Base-by-base conservation (phyloP, 2,329 filamentous ascomycete species). In the Furcasterigmium sp. region DNA sequence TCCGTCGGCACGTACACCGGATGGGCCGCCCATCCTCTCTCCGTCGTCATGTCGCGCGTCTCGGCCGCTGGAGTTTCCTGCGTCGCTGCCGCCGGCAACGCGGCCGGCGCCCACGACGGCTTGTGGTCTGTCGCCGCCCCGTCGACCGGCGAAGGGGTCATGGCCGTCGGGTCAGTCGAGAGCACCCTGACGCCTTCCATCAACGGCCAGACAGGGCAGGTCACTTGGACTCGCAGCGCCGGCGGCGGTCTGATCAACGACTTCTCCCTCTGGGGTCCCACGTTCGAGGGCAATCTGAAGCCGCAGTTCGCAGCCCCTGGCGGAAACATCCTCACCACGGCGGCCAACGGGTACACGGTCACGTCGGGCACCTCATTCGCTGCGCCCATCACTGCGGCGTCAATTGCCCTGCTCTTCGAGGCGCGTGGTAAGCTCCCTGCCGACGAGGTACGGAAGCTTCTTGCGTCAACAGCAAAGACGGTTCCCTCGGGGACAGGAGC, bases 291-390 rank as follows among this genome's bases (percentile, higher is more conserved):
- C 29, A 54, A 61, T 34, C 55, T 68, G 18, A 65, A 63, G 45
- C 65, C 67, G 13, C 56, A 68, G 41, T 46, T 69, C 40, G 60
- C 58, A 15, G 56, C 64, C 0, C 62, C 64, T 3, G 66, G 68
- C 40, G 61, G 62, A 15, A 56, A 59, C 19, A 72, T 73, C 43
- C 53, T 72, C 21, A 67, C 67, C 2, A 73, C 69, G 9, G 29
- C 29, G 7, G 14, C 29, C 8, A 15, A 15, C 13, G 29, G 29
- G 13, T 79, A 78, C 46, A 68, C 65, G 28, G 66, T 77, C 17
- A 59, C 74, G 19, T 71, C 67, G 17, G 75, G 76, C 11, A 80
- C 75, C 1, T 76, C 72, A 1, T 79, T 79, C 74, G 67, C 73
- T 9, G 64, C 66, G 47, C 70, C 74, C 15, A 56, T 73, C 23